phyloP scores from a whole-genome alignment of 2,329 filamentous ascomycete species.

The Taxawa tesnikishii region DNA sequence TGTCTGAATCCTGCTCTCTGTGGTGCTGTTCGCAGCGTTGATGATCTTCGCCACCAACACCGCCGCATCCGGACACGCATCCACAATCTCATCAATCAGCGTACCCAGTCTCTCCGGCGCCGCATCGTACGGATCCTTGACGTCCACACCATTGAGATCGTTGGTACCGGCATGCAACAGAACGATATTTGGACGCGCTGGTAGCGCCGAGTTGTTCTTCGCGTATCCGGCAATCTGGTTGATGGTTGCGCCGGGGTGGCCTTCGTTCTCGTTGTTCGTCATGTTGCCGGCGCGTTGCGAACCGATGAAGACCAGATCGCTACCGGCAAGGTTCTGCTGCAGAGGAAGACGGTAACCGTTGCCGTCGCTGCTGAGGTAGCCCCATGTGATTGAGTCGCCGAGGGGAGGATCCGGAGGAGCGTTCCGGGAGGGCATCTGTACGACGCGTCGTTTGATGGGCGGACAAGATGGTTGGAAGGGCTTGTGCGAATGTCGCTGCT shows the following conservation, averaged over 20 bases:
- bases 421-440: too few relatives aligned
- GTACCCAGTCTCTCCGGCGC: not conserved
- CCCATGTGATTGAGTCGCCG: slow-evolving; percentile 14
- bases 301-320: slow-evolving; percentile 19
- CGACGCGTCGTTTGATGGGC: too few relatives aligned
- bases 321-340: slow-evolving; percentile 13
- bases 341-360: slow-evolving; percentile 28
- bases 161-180: slow-evolving; percentile 16
- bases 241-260: slow-evolving; percentile 20
- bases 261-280: slow-evolving; percentile 21
- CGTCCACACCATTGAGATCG: slow-evolving; percentile 8
- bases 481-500: too few relatives aligned
- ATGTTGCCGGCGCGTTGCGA: slow-evolving; percentile 19
- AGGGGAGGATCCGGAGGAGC: too few relatives aligned
- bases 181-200: slow-evolving; percentile 15
- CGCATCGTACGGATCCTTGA: slow-evolving; percentile 3
- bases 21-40: too few relatives aligned
- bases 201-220: slow-evolving; percentile 9
- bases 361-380: slow-evolving; percentile 16
- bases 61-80: too few relatives aligned
- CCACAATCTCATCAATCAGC: slow-evolving; percentile 3
- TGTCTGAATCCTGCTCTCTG: too few relatives aligned
- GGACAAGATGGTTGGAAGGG: too few relatives aligned
- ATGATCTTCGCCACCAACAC: too few relatives aligned
- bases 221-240: slow-evolving; percentile 13